Base-by-base conservation (phyloP, 2,329 filamentous ascomycete species). In the Talaromyces pinophilus region DNA sequence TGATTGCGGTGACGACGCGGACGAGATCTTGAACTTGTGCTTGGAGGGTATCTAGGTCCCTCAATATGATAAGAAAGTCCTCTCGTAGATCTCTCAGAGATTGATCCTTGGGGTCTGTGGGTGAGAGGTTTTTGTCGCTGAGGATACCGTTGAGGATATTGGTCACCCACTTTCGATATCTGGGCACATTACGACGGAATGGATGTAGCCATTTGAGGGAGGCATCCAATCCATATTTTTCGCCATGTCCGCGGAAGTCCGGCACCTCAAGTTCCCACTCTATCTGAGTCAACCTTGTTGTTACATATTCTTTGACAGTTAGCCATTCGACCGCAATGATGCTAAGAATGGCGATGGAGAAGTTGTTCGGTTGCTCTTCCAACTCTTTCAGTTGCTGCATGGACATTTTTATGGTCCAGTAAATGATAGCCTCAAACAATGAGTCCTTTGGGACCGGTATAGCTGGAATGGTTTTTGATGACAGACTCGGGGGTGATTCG, bases 1-100 rank as follows among this genome's bases (percentile, higher is more conserved):
- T 60, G 17, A 60, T 60, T 42, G 57, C 57, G 7, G 57, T 60
- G 35, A 60, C 57, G 35, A 60, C 57, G 17, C 57, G 57, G 11
- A 60, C 57, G 28, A 60, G 57, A 25, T 60, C 57, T 60, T 60
- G 57, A 2, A 60, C 57, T 30, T 60, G 57, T 28, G 57, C 57
- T 60, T 60, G 57, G 22, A 60, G 40, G 13, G 57, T 46, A 5
- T 60, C 57, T 2, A 60, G 57, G 5, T 60, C 57, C 35, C 22
- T 60, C 22, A 60, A n/a, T 44, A 60, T 60, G 2, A 60, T 19
- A 1, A 44, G 15, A 7, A 60, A 60, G 13, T 60, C 57, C 11
- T 60, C 57, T n/a, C 57, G 35, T 19, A 60, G 40, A 60, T 60
- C 57, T 30, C 25, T 28, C 1, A 60, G 38, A 3, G 38, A 3